Base-by-base conservation (phyloP, 139 green algal species). In the Tetraselmis striata region DNA sequence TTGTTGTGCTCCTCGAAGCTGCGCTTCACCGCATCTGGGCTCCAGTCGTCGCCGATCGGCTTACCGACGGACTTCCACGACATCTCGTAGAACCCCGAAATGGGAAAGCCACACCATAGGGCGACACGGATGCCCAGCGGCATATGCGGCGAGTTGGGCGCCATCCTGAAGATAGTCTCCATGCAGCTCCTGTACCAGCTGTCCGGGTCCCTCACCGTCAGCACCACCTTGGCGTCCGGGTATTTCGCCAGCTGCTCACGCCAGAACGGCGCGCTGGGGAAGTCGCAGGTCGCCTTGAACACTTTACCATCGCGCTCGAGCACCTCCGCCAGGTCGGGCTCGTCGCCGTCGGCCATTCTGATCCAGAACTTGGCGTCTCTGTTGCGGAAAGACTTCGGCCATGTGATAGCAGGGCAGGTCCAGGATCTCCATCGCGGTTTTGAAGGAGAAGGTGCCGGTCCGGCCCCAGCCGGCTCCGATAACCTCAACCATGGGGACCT, bases 241-340 rank as follows among this genome's bases (percentile, higher is more conserved):
- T 83, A 76, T 0, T 31, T 23, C 29, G 25, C 59, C 29, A 86
- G 28, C 11, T 84, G 76, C 76, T 86, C 75, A 23, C 59, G 74
- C 25, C 59, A 84, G 59, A 84, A 86, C 1, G 25, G 29, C 25
- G 24, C 32, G 0, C 32, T 23, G 2, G 83, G 83, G 32, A 76
- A 83, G 83, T 86, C 83, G 26, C 78, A 28, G 5, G 31, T 31
- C 1, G 78, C 82, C n/a, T 29, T 79, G 59, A 31, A 83, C n/a
- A n/a, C n/a, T n/a, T n/a, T n/a, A n/a, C n/a, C n/a, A n/a, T n/a
- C n/a, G 23, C 79, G 29, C 25, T 26, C 32, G 2, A 81, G 30
- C 77, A 74, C 26, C 77, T 74, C n/a, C 24, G 2, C 26, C 22
- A 59, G 67, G 30, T 81, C 77, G 25, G 28, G 2, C 1, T 23